Base-by-base conservation (phyloP, 2,329 filamentous ascomycete species). In the Capronia epimyces region DNA sequence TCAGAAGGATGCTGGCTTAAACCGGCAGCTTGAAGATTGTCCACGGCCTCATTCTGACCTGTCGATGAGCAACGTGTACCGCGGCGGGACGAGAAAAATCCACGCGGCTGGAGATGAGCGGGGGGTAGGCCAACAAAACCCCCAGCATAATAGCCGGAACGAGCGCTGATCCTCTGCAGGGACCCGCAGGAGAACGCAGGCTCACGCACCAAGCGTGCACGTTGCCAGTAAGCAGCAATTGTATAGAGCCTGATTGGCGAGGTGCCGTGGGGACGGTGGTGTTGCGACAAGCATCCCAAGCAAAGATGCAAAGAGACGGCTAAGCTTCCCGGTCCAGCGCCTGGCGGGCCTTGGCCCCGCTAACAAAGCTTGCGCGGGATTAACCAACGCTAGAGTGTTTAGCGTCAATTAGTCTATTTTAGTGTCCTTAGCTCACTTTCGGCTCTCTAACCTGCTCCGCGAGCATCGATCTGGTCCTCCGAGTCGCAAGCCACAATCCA, bases 51-150 rank as follows among this genome's bases (percentile, higher is more conserved):
- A 13, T 37, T 13, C 13, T 24, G 15, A n/a, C 46, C 41, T 53
- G 45, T 49, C 40, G 32, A 45, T 22, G 18, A 43, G 45, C 24
- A 53, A 53, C 50, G 46, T 53, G 45, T 40, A n/a, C 34, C 6
- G 3, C 16, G 6, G 16, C 22, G 16, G 29, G 13, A 8, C 10
- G 27, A 43, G 36, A 46, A 53, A 43, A 49, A 39, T 20, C 21
- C 21, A 10, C 4, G 2, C 18, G 20, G 12, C 18, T 37, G 37
- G 40, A 47, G 49, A 37, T 15, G 20, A 31, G 25, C 6, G 15
- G n/a, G 15, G 16, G 2, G n/a, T 42, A 46, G 48, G 43, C n/a
- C n/a, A 43, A 43, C n/a, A 18, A 31, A 43, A 22, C 15, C 20
- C 4, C 32, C 27, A 36, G 8, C n/a, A n/a, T n/a, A n/a, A n/a